Evolutionary conservation across 768 basidiomycete genomes (phyloP).

Genomic region (Pholiota molesta): DNA sequence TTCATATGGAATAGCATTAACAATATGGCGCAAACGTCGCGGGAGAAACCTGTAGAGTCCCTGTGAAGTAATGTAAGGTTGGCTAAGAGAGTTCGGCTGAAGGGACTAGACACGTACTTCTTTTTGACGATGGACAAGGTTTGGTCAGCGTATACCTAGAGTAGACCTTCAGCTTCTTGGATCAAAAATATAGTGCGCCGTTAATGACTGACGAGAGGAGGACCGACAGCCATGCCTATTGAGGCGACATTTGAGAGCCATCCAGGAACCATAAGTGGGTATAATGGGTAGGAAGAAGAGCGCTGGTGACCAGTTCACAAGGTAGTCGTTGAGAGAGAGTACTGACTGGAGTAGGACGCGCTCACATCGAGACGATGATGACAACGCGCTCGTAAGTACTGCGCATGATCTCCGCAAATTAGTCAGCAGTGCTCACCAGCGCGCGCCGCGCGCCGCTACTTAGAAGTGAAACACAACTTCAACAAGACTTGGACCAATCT

Average conservation of each 20-base stretch:
- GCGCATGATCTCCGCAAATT: background rate
- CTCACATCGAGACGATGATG: background rate
- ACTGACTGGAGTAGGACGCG: conserved; percentile 6
- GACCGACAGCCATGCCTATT: conserved; percentile 82
- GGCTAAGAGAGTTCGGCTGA: background rate
- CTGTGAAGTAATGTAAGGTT: conserved; percentile 37
- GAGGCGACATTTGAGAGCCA: conserved; percentile 77
- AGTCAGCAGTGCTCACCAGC: background rate
- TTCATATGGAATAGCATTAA: conserved; percentile 33
- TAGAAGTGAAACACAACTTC: too few species aligned
- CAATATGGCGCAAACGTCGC: conserved; percentile 86
- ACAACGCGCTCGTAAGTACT: background rate
- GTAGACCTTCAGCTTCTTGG: background rate
- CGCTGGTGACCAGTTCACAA: background rate
- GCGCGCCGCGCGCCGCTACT: too few species aligned
- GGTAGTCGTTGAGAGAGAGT: background rate
- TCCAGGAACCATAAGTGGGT: conserved; percentile 37
- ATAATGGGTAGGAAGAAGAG: background rate
- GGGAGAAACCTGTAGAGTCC: conserved; percentile 84
- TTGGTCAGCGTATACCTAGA: conserved; percentile 80
- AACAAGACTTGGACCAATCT: too few species aligned
- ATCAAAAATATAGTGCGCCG: background rate
- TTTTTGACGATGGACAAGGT: conserved; percentile 79
- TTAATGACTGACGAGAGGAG: conserved; percentile 55
- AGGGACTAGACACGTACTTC: conserved; percentile 44